Evolutionary conservation across 2,329 filamentous ascomycete genomes (phyloP), one percentile per base, ranked within the genome.

Genomic region (Paraphaeosphaeria minitans): DNA sequence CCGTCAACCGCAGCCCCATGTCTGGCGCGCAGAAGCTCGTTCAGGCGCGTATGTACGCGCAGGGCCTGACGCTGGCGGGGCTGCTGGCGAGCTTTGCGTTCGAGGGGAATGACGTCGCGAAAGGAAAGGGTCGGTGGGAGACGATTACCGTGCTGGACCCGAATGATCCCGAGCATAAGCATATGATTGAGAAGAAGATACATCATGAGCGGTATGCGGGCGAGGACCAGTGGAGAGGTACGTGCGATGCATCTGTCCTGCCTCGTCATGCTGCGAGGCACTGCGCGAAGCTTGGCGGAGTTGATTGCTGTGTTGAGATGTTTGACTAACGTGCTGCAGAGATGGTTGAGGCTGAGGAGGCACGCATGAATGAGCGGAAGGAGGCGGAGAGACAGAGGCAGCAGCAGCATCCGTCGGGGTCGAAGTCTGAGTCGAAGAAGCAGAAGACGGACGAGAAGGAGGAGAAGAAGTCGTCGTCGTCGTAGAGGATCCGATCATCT

Each of bases 11-110:
- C 63, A 88, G 85, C 65, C 91, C 89, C 74, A 83, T 96, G 48
- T 86, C 84, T 51, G 88, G 87, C 2, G 81, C 85, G 60, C 93
- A 97, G 83, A 97, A 97, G 84, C 81, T 97, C 22, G 93, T 97
- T 16, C 93, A 97, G 83, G 93, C 93, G 24, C 89, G 93, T 85
- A 90, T 97, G 65, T 97, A 97, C 79, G 93, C 93, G 3, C 93
- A 97, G 81, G 92, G 91, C 6, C 81, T 96, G 68, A 96, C 93
- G 5, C 82, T 97, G 48, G 90, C 89, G 63, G 92, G 97, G 53
- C 82, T 97, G 57, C 85, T 96, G 72, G 87, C 91, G 57, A 90
- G 88, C 33, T 92, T 94, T 48, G 90, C 87, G 12, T 90, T 97
- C 69, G 93, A 97, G 86, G 84, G 88, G 43, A 82, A 81, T 55